Conservation (phyloP, 2,329 filamentous ascomycete species). For the Claviceps pusilla region DNA sequence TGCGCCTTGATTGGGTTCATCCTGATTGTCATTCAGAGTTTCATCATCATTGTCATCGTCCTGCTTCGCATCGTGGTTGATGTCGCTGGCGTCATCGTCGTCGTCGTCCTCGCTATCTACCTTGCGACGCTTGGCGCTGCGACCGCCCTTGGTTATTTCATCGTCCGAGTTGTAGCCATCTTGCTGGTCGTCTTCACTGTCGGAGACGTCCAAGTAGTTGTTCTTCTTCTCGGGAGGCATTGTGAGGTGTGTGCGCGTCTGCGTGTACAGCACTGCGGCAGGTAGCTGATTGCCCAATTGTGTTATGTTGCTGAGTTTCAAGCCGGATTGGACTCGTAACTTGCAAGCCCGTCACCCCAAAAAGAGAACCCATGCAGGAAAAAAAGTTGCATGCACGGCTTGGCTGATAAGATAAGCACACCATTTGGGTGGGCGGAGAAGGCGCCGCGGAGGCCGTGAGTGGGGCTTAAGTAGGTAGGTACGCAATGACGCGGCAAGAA, state of each 20-base stretch:
- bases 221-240: slow-evolving; percentile 60
- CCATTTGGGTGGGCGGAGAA: neutral
- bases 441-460: too few species aligned
- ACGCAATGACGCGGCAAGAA: too few species aligned
- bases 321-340: neutral
- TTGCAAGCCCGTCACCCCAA: neutral
- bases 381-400: neutral
- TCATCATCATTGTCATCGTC: slow-evolving; percentile 6
- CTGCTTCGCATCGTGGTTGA: slow-evolving; percentile 18
- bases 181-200: slow-evolving; percentile 44
- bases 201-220: slow-evolving; percentile 48
- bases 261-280: neutral
- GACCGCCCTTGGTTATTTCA: slow-evolving; percentile 50
- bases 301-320: neutral
- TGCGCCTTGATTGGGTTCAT: slow-evolving; percentile 7
- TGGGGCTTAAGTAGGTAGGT: too few species aligned
- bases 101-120: slow-evolving; percentile 23
- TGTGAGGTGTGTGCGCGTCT: neutral
- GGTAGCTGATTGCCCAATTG: neutral
- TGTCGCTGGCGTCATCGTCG: slow-evolving; percentile 23
- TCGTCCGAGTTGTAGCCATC: slow-evolving; percentile 54
- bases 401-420: neutral
- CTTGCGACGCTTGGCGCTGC: slow-evolving; percentile 49
- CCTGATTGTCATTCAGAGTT: neutral
- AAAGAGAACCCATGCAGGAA: too few species aligned